Base-by-base conservation (phyloP, 805 yeast species). In the Starmerella roubikii region DNA sequence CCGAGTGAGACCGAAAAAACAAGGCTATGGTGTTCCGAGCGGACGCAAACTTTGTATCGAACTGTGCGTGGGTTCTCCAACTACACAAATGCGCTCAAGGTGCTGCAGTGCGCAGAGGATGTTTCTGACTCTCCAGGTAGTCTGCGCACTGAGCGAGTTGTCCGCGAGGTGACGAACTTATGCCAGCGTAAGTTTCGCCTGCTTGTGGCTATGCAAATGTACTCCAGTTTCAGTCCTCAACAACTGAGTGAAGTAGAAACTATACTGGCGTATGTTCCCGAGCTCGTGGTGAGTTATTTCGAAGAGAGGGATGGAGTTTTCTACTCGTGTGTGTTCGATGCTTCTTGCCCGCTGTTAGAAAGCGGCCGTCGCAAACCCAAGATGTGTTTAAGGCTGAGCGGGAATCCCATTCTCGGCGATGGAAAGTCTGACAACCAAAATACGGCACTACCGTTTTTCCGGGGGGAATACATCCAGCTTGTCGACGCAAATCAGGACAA, bases 381-480 rank as follows among this genome's bases (percentile, higher is more conserved):
- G 49, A 75, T 74, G 50, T 64, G 75, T 49, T 68, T 81, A 34
- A 71, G 64, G 49, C 64, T 81, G 32, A 76, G 86, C 12, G 93
- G 93, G 15, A 73, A 79, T 55, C 93, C 93, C 34, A 77, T 80
- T 38, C 65, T 81, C 43, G 93, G 93, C 34, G 91, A 80, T 56
- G 93, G 93, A 41, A 80, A 80, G 56, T 71, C 85, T 23, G 93
- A 81, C 58, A 81, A 81, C 53, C 93, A 81, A 54, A 81, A 81
- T 52, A 81, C 74, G 55, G 73, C 86, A 5, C 55, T 81, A 35
- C 71, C 78, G 25, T 81, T 78, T 60, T 72, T 75, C 51, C 68
- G 91, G 46, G 93, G 93, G 44, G 91, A 80, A 55, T 80, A 78
- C 54, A 68, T 80, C 44, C 91, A 81, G 53, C 65, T 81, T 48